phyloP scores from a whole-genome alignment of 2,329 filamentous ascomycete species.

The Trichophaea hybrida region DNA sequence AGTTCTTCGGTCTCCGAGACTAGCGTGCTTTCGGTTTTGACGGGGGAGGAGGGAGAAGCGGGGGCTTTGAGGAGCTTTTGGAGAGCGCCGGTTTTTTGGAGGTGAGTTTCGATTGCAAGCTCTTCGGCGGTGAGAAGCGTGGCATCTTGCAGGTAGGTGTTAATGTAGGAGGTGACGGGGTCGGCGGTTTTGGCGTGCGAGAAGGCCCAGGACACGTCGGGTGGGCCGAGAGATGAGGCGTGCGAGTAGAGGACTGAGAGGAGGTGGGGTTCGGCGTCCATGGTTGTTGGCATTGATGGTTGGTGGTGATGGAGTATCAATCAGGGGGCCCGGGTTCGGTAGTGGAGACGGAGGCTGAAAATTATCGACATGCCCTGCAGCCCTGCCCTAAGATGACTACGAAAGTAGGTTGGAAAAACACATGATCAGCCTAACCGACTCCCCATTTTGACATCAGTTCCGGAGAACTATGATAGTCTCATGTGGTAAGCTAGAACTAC shows the following conservation, averaged over 20 bases:
- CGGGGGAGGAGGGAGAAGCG: not conserved
- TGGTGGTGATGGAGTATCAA: not conserved
- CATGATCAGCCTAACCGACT: too few species aligned
- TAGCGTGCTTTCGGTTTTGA: slow-evolving; percentile 6
- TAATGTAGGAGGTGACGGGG: slow-evolving; percentile 35
- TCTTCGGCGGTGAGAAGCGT: slow-evolving; percentile 39
- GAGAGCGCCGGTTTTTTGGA: slow-evolving; percentile 16
- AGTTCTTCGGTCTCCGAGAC: slow-evolving; percentile 10
- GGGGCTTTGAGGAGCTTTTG: slow-evolving; percentile 14
- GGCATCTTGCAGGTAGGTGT: slow-evolving; percentile 35
- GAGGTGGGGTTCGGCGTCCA: slow-evolving; percentile 15
- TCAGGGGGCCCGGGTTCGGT: not conserved
- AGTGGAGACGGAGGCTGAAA: not conserved
- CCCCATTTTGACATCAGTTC: too few species aligned
- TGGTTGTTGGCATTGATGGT: not conserved
- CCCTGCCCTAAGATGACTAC: too few species aligned
- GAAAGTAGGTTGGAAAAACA: too few species aligned
- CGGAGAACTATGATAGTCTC: too few species aligned
- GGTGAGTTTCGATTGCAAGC: slow-evolving; percentile 30
- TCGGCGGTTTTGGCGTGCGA: slow-evolving; percentile 33
- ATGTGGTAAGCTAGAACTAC: too few species aligned
- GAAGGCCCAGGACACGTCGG: slow-evolving; percentile 38
- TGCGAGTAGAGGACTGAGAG: slow-evolving; percentile 24
- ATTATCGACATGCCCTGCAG: too few species aligned
- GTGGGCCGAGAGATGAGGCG: slow-evolving; percentile 33